phyloP scores from a whole-genome alignment of 805 yeast genomes.

The Jamesozyma jinghongensis region DNA sequence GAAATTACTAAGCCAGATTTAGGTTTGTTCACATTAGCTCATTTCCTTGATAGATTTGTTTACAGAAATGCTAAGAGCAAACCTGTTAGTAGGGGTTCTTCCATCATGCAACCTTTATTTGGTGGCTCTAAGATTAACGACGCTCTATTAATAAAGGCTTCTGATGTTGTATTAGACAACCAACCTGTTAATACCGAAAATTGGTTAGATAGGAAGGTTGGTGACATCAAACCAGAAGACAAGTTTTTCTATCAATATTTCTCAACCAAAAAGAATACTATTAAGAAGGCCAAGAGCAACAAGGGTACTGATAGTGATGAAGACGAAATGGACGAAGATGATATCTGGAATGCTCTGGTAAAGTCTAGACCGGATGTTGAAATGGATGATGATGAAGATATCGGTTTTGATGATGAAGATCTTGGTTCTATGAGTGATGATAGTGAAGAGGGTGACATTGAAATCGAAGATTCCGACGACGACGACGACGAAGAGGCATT shows the following conservation, averaged over 20 bases:
- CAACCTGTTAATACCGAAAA: conserved; percentile 76
- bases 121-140: conserved; percentile 61
- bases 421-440: conserved; percentile 25
- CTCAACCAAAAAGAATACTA: conserved; percentile 43
- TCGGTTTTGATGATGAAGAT: conserved; percentile 38
- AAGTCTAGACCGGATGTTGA: conserved; percentile 66
- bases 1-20: conserved; percentile 73
- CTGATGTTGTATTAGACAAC: conserved; percentile 35
- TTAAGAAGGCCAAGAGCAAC: conserved; percentile 27
- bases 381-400: conserved; percentile 35
- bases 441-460: conserved; percentile 17
- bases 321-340: conserved; percentile 54
- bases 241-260: conserved; percentile 82
- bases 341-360: conserved; percentile 73
- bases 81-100: conserved; percentile 65
- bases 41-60: conserved; percentile 91
- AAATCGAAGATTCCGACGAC: conserved; percentile 11
- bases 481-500: conserved; percentile 25
- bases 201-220: conserved; percentile 61
- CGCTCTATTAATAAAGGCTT: conserved; percentile 56
- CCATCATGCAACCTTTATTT: conserved; percentile 96
- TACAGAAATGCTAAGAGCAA: conserved; percentile 85
- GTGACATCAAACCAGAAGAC: conserved; percentile 77
- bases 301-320: conserved; percentile 25
- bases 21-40: conserved; percentile 77